Conservation (phyloP, 257 asterid genomes). For the Nicotiana tomentosiformis region DNA sequence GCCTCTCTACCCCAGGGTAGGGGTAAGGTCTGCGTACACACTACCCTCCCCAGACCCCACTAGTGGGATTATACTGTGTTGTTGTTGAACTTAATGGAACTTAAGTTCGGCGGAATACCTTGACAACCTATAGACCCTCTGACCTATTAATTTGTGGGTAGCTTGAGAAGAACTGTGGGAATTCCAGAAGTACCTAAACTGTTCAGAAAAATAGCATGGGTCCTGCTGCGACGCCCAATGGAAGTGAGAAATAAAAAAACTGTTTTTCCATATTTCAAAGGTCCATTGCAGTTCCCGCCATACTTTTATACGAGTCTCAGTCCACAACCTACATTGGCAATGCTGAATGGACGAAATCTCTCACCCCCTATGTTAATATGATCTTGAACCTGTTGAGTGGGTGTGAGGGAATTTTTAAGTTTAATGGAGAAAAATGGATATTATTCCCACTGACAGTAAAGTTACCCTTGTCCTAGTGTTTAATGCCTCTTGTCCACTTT, state of each 20-base stretch:
- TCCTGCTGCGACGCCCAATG: background rate
- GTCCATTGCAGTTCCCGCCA: too few relatives aligned
- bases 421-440: background rate
- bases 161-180: background rate
- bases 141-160: background rate
- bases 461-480: background rate
- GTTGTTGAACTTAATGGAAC: background rate
- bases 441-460: background rate
- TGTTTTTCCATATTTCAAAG: too few relatives aligned
- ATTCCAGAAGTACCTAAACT: background rate
- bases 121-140: background rate
- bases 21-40: too few relatives aligned
- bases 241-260: background rate
- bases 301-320: background rate
- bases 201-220: background rate
- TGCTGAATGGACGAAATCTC: background rate
- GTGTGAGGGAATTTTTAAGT: background rate
- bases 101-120: background rate
- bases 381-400: slow-evolving; percentile 2
- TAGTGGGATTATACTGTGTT: too few relatives aligned
- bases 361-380: background rate
- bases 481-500: background rate
- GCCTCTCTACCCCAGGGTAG: too few relatives aligned
- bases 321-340: background rate
- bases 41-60: too few relatives aligned